Evolutionary conservation across 2,329 filamentous ascomycete genomes (phyloP).

Genomic region (Hypoxylon sp.): DNA sequence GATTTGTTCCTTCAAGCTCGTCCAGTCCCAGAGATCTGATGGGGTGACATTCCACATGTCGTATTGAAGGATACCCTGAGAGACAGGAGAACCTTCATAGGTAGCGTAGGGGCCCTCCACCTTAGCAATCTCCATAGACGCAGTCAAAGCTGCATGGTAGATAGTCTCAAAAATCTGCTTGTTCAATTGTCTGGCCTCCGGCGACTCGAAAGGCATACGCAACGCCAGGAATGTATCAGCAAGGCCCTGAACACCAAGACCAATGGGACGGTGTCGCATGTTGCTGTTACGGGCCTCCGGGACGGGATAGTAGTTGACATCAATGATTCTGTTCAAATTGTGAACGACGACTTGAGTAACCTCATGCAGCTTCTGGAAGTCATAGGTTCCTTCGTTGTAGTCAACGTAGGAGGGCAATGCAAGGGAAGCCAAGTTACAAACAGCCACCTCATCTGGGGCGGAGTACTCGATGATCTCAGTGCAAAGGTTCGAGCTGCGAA

Average conservation of each 20-base stretch:
- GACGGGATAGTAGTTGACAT: constrained; percentile 99
- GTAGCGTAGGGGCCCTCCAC: constrained; percentile 86
- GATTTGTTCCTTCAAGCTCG: constrained; percentile 87
- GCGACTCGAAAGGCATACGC: constrained; percentile 95
- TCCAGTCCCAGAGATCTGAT: constrained; percentile 97
- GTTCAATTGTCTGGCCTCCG: constrained; percentile 93
- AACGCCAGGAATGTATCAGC: constrained; percentile 98
- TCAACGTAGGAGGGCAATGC: constrained; percentile 93
- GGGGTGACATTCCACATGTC: constrained; percentile 99
- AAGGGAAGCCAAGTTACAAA: constrained; percentile 96
- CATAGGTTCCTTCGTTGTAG: constrained; percentile 84
- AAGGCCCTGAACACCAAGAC: constrained; percentile 96
- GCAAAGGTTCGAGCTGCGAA: constrained; percentile 98
- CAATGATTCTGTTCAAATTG: constrained; percentile 98
- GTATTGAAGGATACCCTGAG: constrained; percentile 95
- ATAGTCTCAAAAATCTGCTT: constrained; percentile 99
- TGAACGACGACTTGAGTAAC: constrained; percentile 91
- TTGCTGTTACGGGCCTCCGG: constrained; percentile 94
- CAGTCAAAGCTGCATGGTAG: constrained; percentile 93
- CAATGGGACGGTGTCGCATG: constrained; percentile 95
- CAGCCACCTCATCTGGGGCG: constrained; percentile 96
- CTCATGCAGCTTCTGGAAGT: constrained; percentile 97
- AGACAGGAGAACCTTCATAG: constrained; percentile 93
- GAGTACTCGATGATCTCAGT: constrained; percentile 99
- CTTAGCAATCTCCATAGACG: constrained; percentile 88